phyloP scores from a whole-genome alignment of 164 flowering plant genomes.

The Amborella trichopoda region DNA sequence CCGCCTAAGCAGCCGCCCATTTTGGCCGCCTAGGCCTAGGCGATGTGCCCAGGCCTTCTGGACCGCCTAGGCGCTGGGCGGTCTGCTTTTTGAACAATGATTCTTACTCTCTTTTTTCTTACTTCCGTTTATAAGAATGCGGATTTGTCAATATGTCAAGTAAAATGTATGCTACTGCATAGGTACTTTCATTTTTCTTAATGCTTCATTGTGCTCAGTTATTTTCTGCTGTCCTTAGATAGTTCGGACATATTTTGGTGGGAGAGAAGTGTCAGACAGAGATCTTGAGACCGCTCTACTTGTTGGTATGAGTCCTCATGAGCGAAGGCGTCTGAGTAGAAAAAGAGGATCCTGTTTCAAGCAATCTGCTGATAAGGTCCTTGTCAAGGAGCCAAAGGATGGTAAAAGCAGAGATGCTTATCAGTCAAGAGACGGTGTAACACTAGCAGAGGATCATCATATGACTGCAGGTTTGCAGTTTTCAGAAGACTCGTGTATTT shows the following conservation, averaged over 20 bases:
- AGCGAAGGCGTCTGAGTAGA: conserved; percentile 56
- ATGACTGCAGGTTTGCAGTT: conserved; percentile 1
- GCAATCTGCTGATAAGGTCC: conserved; percentile 9
- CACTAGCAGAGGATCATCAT: neutral
- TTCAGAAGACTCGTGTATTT: conserved; percentile 7
- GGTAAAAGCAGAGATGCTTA: conserved; percentile 1
- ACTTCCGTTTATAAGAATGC: too few species aligned
- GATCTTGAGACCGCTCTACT: conserved; percentile 78
- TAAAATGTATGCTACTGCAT: too few species aligned
- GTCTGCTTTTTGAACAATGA: too few species aligned
- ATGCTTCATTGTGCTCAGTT: too few species aligned
- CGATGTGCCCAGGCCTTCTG: too few species aligned
- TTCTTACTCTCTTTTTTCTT: too few species aligned
- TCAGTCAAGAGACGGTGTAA: conserved; percentile 5
- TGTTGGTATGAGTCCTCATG: conserved; percentile 94
- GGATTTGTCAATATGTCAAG: too few species aligned
- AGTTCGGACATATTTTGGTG: conserved; percentile 72
- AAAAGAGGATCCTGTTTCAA: conserved; percentile 48
- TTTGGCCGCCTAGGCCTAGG: too few species aligned
- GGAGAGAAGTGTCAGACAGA: conserved; percentile 61
- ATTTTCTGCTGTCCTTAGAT: too few species aligned
- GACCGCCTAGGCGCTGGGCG: too few species aligned
- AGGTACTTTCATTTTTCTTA: too few species aligned
- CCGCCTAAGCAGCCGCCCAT: too few species aligned
- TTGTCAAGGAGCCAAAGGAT: conserved; percentile 11